A percentile compares a stretch with the other conserved stretches of the same genome.
Conservation (phyloP, 768 basidiomycete genomes). For the Solioccasus polychromus region DNA sequence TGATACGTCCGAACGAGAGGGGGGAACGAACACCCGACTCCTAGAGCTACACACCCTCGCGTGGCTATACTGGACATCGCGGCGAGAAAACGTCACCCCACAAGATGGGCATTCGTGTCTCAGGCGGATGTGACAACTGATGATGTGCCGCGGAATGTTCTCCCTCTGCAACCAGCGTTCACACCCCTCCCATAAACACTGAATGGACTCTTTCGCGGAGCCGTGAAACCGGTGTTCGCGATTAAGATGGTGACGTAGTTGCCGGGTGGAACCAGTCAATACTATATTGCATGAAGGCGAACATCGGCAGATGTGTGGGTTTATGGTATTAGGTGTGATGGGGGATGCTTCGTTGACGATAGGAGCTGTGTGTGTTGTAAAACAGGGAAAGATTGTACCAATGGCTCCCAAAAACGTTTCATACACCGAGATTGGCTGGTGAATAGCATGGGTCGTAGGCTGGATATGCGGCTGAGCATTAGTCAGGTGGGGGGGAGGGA, state of each 20-base stretch:
- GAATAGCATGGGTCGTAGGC: too few relatives aligned
- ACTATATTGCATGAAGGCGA: slow-evolving; percentile 2
- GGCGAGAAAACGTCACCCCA: slow-evolving; percentile 16
- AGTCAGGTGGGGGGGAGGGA: too few relatives aligned
- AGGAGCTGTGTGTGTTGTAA: too few relatives aligned
- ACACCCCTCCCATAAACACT: slow-evolving; percentile 17
- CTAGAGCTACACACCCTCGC: slow-evolving; percentile 8
- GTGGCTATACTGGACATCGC: slow-evolving; percentile 18
- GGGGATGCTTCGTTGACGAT: too few relatives aligned
- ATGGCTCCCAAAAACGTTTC: too few relatives aligned
- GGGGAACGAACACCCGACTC: too few relatives aligned
- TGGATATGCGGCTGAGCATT: too few relatives aligned
- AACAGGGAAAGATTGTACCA: too few relatives aligned
- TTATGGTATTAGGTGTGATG: too few relatives aligned
- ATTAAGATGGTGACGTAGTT: slow-evolving; percentile 18
- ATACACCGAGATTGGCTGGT: too few relatives aligned
- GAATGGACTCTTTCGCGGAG: not conserved
- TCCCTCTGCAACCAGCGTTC: slow-evolving; percentile 7
- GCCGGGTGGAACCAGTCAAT: slow-evolving; percentile 2
- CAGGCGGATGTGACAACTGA: slow-evolving; percentile 12
- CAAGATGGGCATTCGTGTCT: slow-evolving; percentile 11
- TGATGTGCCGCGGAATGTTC: slow-evolving; percentile 19
- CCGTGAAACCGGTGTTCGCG: slow-evolving; percentile 3
- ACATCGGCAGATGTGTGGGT: slow-evolving; percentile 9
- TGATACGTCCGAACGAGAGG: too few relatives aligned